Evolutionary conservation across 352 stramenopile species (phyloP).

Genomic region (Globisporangium camurandrum): DNA sequence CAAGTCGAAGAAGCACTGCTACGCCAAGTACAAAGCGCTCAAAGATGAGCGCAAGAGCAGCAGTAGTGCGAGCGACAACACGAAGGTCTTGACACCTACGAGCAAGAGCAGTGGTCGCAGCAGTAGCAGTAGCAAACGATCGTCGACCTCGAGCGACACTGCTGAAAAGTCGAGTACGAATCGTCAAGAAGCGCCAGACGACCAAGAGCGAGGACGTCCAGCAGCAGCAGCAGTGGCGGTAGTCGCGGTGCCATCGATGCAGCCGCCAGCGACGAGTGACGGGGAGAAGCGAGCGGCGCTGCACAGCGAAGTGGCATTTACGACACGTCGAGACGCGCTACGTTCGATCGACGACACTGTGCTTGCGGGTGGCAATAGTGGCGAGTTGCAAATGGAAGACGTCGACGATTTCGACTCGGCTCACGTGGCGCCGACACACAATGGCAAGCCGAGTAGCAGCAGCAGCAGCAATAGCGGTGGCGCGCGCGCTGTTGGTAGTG

Average conservation of each 20-base stretch:
- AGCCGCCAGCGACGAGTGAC: neutral
- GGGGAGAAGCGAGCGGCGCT: neutral
- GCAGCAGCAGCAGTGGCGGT: neutral
- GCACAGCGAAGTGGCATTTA: neutral
- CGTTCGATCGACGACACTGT: neutral
- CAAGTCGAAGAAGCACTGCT: slow-evolving; percentile 78
- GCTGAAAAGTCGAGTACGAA: too few relatives aligned
- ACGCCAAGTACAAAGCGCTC: slow-evolving; percentile 81
- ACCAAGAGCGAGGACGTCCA: neutral
- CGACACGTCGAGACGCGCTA: neutral
- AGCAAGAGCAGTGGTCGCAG: too few relatives aligned
- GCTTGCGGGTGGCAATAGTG: slow-evolving; percentile 2
- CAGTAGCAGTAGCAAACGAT: slow-evolving; percentile 8
- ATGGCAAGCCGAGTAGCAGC: neutral
- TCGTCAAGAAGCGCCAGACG: slow-evolving; percentile 1
- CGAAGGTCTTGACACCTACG: too few relatives aligned
- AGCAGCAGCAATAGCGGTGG: too few relatives aligned
- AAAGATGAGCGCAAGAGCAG: slow-evolving; percentile 41
- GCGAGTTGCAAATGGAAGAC: slow-evolving; percentile 11
- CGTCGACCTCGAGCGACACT: too few relatives aligned
- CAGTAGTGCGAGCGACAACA: too few relatives aligned
- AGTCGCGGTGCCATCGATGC: slow-evolving; percentile 11
- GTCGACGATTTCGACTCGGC: slow-evolving; percentile 13
- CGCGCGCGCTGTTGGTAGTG: too few relatives aligned
- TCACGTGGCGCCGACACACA: neutral